Evolutionary conservation across 2,329 filamentous ascomycete genomes (phyloP), one percentile per base, ranked within the genome.

Genomic region (Penicillium palitans): DNA sequence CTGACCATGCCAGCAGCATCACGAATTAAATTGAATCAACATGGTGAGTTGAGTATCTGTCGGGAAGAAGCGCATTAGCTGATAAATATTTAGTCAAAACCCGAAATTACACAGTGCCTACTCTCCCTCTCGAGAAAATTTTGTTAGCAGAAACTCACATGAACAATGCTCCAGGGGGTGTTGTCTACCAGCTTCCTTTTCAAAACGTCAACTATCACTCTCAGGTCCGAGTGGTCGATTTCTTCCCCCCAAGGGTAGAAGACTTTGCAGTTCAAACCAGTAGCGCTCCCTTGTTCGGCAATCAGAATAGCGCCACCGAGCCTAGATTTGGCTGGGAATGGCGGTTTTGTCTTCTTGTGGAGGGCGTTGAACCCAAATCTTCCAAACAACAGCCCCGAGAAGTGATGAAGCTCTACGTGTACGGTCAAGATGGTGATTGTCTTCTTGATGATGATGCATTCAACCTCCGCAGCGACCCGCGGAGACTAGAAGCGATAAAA

Each of bases 191-290:
- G 3, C 68, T 93, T 0, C 90, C 92, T 0, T 96, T 96, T 68
- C 81, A 87, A 57, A 91, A 93, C 68, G 78, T 83, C 57, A 89
- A 86, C 42, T 92, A 92, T 70, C 84, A 86, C 47, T 79, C 85
- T 24, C 80, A 83, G 35, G 87, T 90, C 37, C 87, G 90, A n/a
- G 87, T 96, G 2, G 83, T 96, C 37, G 90, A 96, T 75, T 97
- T 90, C 72, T 85, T 83, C 58, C 93, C 93, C 0, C 75, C 80
- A 2, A 80, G 81, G 1, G 76, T 97, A 1, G 83, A 87, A 62
- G 85, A 93, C 58, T 97, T 97, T 71, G 80, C 89, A 3, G 67
- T 79, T 42, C 74, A 79, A 55, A 78, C 3, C 75, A 72, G 21
- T 81, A 87, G 29, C 82, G 76, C 50, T 81, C 84, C 37, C 64